Evolutionary conservation across 192 early-diverging fungal genomes (phyloP).

Genomic region (Chytriomyces confervae): DNA sequence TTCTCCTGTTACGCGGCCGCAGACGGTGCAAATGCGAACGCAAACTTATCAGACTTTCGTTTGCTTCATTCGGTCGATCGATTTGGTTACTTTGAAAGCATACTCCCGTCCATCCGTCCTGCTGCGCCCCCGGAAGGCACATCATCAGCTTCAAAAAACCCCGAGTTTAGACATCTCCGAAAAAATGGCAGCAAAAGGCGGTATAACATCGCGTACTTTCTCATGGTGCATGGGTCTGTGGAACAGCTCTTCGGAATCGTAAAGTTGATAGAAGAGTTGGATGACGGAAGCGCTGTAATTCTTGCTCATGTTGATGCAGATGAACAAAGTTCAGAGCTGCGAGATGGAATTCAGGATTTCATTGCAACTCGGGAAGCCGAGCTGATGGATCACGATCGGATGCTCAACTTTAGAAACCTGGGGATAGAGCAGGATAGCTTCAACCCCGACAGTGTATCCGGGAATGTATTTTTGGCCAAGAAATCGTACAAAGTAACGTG

Average conservation of each 20-base stretch:
- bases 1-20: constrained; percentile 52
- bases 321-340: constrained; percentile 1
- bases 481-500: constrained; percentile 42
- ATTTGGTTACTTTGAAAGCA: constrained; percentile 12
- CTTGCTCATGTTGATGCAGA: constrained; percentile 51
- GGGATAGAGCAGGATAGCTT: too few species aligned
- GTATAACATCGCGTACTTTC: constrained; percentile 53
- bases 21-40: constrained; percentile 44
- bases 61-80: constrained; percentile 41
- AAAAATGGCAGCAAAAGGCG: constrained; percentile 33
- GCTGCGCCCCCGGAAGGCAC: background rate
- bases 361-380: constrained; percentile 10
- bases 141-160: constrained; percentile 13
- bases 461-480: constrained; percentile 48
- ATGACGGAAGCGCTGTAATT: constrained; percentile 43
- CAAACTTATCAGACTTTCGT: constrained; percentile 41
- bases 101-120: constrained; percentile 29
- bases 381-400: background rate
- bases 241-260: constrained; percentile 8
- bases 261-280: constrained; percentile 43
- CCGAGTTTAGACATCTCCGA: constrained; percentile 27
- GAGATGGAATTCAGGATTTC: constrained; percentile 30
- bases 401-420: too few species aligned
- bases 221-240: constrained; percentile 50
- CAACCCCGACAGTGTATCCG: background rate